These are phyloP conservation scores for Lepiota venenata DNA, from an alignment of 768 basidiomycete species.

Conservation along the genomic window DNA sequence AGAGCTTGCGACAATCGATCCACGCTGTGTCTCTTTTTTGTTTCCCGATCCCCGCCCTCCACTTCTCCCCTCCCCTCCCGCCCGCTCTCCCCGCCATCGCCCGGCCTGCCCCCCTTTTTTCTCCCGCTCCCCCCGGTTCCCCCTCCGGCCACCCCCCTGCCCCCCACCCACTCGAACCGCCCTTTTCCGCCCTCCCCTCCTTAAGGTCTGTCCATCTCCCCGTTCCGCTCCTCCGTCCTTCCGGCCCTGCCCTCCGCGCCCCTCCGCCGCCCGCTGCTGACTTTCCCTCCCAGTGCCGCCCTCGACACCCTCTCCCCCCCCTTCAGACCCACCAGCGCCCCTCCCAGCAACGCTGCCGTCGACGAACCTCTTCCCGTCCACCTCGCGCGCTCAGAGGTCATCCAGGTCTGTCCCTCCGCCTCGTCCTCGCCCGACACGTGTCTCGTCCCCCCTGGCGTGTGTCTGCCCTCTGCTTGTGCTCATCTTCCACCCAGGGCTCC, in stretches of 20 bases:
- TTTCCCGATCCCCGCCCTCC: slow-evolving; percentile 13
- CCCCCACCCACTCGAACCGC: neutral
- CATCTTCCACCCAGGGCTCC: neutral
- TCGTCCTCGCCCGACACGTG: slow-evolving; percentile 6
- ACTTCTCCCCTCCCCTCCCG: slow-evolving; percentile 12
- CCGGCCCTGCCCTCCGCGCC: slow-evolving; percentile 3
- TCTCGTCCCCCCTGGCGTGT: slow-evolving; percentile 7
- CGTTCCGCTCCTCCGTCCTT: slow-evolving; percentile 6
- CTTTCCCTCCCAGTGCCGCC: neutral
- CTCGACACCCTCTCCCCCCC: neutral
- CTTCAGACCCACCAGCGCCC: neutral
- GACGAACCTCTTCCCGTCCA: neutral
- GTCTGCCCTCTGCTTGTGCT: neutral
- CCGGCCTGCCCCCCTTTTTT: slow-evolving; percentile 8
- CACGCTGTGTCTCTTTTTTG: slow-evolving; percentile 12
- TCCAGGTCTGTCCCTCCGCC: neutral
- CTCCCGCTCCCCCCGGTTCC: slow-evolving; percentile 2
- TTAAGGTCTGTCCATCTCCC: slow-evolving; percentile 4
- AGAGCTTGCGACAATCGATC: slow-evolving; percentile 15
- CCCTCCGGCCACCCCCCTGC: neutral
- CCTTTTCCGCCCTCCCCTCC: slow-evolving; percentile 6
- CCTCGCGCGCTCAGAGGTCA: slow-evolving; percentile 1
- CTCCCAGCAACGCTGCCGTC: neutral
- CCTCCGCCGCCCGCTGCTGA: slow-evolving; percentile 4
- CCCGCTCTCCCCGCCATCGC: slow-evolving; percentile 3